Percentiles rank a stretch among this genome's conserved stretches.
Conservation (phyloP, 129 eudicot species). For the Glebionis coronaria region DNA sequence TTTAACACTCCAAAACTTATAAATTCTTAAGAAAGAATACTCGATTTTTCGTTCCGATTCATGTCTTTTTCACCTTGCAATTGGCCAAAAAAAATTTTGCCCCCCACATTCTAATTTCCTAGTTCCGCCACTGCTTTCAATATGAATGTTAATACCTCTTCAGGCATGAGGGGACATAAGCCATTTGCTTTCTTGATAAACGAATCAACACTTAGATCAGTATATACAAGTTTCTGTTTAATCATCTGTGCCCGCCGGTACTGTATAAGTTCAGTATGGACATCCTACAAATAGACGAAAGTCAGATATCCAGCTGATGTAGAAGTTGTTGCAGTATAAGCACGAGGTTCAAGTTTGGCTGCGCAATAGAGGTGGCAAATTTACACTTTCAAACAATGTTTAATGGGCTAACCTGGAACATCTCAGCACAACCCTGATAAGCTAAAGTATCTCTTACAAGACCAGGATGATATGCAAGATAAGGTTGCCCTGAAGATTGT, state of each 20-base stretch:
- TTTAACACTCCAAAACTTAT: too few species aligned
- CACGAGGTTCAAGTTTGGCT: too few species aligned
- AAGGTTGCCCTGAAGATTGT: constrained; percentile 78
- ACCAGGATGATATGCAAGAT: constrained; percentile 85
- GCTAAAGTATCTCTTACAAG: constrained; percentile 78
- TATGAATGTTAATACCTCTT: constrained; percentile 31
- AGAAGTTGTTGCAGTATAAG: too few species aligned
- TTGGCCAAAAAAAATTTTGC: too few species aligned
- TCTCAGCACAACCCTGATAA: constrained; percentile 87
- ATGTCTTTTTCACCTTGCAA: too few species aligned
- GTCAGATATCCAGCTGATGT: too few species aligned
- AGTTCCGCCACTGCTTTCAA: too few species aligned
- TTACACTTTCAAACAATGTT: background rate
- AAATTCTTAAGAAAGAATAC: too few species aligned
- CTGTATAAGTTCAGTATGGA: constrained; percentile 79
- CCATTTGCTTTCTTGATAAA: constrained; percentile 53
- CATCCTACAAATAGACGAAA: constrained; percentile 43
- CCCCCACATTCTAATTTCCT: too few species aligned
- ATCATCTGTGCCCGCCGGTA: constrained; percentile 76
- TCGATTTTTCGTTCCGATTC: too few species aligned
- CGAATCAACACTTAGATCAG: constrained; percentile 63
- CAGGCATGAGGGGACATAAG: constrained; percentile 59
- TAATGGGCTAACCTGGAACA: constrained; percentile 62
- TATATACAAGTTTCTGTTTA: constrained; percentile 53
- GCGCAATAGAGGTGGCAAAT: background rate